Conservation (phyloP, 2,329 filamentous ascomycete genomes). For the Mycosphaerelloides madeirae region DNA sequence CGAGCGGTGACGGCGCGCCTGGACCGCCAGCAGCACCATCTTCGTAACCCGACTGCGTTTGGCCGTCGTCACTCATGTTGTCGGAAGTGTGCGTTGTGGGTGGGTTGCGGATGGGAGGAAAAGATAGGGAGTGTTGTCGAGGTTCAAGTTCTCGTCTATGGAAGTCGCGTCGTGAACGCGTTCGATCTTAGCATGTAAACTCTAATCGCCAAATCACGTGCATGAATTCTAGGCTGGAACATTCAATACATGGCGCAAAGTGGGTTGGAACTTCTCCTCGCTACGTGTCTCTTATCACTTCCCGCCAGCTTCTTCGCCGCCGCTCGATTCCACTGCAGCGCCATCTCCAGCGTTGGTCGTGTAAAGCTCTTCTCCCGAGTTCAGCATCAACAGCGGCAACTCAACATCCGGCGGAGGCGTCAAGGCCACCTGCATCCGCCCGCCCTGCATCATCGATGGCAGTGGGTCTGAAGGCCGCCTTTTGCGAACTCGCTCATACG, state of each 20-base stretch:
- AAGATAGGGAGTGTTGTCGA: neutral
- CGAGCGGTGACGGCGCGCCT: slow-evolving; percentile 86
- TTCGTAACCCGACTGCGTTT: slow-evolving; percentile 68
- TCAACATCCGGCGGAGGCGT: neutral
- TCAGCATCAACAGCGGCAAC: slow-evolving; percentile 1
- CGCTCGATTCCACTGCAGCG: too few relatives aligned
- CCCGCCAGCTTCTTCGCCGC: too few relatives aligned
- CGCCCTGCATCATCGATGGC: neutral
- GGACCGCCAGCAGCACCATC: slow-evolving; percentile 72
- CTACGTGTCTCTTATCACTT: too few relatives aligned
- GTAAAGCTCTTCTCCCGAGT: neutral
- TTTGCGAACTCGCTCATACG: slow-evolving; percentile 69
- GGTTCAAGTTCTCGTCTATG: too few relatives aligned
- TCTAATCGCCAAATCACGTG: too few relatives aligned
- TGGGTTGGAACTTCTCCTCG: too few relatives aligned
- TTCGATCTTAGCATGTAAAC: too few relatives aligned
- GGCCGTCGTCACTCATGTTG: slow-evolving; percentile 52
- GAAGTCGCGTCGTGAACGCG: too few relatives aligned
- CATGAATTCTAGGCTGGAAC: too few relatives aligned
- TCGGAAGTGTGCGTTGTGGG: neutral
- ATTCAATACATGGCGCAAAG: too few relatives aligned
- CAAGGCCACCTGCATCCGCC: slow-evolving; percentile 2
- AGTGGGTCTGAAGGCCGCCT: slow-evolving; percentile 1
- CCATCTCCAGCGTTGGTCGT: too few relatives aligned
- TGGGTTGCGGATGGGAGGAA: neutral